Percentiles rank a stretch among this genome's conserved stretches.
Evolutionary conservation across 2,329 filamentous ascomycete genomes (phyloP).

Genomic region (Podosphaera fusca): DNA sequence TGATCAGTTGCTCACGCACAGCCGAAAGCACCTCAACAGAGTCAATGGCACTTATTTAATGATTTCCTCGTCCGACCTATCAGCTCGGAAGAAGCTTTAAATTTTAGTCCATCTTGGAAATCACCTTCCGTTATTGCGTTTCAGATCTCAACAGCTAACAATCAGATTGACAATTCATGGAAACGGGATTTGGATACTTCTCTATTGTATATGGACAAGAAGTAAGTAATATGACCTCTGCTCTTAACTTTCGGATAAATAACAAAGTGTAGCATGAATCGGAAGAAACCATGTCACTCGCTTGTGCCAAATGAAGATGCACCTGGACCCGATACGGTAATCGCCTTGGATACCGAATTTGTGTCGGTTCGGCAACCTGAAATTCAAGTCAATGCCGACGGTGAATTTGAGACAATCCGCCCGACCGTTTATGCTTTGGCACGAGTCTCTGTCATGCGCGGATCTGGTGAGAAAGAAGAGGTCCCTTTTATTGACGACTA

Average conservation of each 20-base stretch:
- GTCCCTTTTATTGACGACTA: constrained; percentile 93
- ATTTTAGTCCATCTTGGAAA: constrained; percentile 85
- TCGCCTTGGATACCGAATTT: constrained; percentile 91
- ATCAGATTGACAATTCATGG: constrained; percentile 70
- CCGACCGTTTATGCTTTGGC: constrained; percentile 79
- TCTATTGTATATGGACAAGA: constrained; percentile 52
- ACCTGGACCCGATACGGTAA: constrained; percentile 47
- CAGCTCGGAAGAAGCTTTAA: constrained; percentile 59
- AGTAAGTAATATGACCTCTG: constrained; percentile 19
- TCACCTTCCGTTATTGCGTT: constrained; percentile 70
- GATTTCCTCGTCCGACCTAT: constrained; percentile 80
- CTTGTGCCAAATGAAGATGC: constrained; percentile 36
- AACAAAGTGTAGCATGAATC: background rate
- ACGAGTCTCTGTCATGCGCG: constrained; percentile 76
- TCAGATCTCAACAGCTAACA: constrained; percentile 60
- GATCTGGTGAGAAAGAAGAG: constrained; percentile 54
- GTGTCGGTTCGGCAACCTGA: constrained; percentile 82
- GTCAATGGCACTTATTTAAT: constrained; percentile 89
- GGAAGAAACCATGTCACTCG: constrained; percentile 32
- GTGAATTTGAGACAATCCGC: constrained; percentile 73
- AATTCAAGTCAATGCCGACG: constrained; percentile 89
- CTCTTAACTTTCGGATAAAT: background rate
- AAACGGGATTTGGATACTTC: constrained; percentile 64
- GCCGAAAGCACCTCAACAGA: constrained; percentile 31
- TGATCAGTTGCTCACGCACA: constrained; percentile 40